These are phyloP conservation scores for Arthrobotrys pseudoclavata DNA, from an alignment of 2,329 filamentous ascomycete genomes.

Conservation along the genomic window DNA sequence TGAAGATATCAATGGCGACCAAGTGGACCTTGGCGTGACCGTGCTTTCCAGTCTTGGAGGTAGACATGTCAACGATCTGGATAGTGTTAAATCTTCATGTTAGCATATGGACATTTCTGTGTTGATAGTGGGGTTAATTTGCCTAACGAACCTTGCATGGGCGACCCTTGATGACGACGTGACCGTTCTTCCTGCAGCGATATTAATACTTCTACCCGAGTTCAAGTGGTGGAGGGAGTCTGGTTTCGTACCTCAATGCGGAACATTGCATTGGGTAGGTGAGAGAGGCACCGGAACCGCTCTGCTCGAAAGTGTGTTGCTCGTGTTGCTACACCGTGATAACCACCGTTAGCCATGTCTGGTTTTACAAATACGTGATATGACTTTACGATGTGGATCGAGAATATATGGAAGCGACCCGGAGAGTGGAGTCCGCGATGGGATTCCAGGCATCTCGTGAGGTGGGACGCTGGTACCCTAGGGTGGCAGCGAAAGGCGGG, in stretches of 20 bases:
- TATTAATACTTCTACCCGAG: conserved; percentile 33
- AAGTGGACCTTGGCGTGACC: conserved; percentile 99
- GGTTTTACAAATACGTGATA: neutral
- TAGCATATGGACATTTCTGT: neutral
- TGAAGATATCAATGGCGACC: conserved; percentile 99
- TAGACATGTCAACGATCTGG: conserved; percentile 98
- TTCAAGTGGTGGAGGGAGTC: conserved; percentile 4
- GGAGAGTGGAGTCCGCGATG: conserved; percentile 76
- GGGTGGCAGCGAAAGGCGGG: conserved; percentile 42
- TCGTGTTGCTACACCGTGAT: conserved; percentile 74
- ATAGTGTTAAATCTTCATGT: neutral
- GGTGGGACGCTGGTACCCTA: conserved; percentile 65
- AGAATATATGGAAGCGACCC: conserved; percentile 2
- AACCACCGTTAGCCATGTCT: conserved; percentile 72
- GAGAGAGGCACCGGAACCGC: conserved; percentile 93
- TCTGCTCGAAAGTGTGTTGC: conserved; percentile 84
- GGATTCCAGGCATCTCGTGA: conserved; percentile 96
- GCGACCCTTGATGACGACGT: conserved; percentile 96
- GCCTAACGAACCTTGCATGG: conserved; percentile 79
- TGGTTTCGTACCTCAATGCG: conserved; percentile 76
- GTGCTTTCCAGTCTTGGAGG: conserved; percentile 99
- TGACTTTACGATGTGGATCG: neutral
- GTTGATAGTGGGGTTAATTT: neutral
- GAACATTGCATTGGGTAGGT: conserved; percentile 99
- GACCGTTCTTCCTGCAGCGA: conserved; percentile 60